These are phyloP conservation scores for Salix exigua DNA, from an alignment of 345 rosid species.

Conservation along the genomic window DNA sequence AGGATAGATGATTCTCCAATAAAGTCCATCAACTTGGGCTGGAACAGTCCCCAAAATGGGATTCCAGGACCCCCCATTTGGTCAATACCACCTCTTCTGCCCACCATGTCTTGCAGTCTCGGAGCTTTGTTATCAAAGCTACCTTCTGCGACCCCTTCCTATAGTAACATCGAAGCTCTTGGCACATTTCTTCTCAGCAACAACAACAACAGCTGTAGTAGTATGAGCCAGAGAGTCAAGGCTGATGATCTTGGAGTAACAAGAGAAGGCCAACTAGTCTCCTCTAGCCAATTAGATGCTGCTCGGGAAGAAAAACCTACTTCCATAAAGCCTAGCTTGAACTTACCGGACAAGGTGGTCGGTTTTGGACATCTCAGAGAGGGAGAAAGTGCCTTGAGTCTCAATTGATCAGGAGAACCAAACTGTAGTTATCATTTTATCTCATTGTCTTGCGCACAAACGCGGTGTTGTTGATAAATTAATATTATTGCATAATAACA, in stretches of 20 bases:
- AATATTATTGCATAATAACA: background rate
- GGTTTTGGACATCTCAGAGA: conserved; percentile 23
- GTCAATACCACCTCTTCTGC: conserved; percentile 47
- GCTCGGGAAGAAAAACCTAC: background rate
- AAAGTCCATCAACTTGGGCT: conserved; percentile 53
- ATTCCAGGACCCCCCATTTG: conserved; percentile 32
- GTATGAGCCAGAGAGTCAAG: conserved; percentile 10
- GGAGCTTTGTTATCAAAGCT: conserved; percentile 52
- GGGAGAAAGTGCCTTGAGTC: conserved; percentile 14
- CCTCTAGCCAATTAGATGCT: conserved; percentile 7
- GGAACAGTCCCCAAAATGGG: conserved; percentile 52
- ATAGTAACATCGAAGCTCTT: conserved; percentile 24
- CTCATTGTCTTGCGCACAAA: background rate
- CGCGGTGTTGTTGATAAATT: background rate
- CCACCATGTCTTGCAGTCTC: conserved; percentile 42
- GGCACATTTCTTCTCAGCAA: conserved; percentile 19
- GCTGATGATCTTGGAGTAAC: background rate
- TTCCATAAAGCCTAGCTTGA: background rate
- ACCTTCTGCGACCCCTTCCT: conserved; percentile 38
- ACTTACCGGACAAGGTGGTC: background rate
- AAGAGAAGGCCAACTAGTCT: background rate
- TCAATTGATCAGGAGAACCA: conserved; percentile 26
- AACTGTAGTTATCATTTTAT: conserved; percentile 11
- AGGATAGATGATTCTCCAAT: conserved; percentile 23
- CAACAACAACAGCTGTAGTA: background rate